Base-by-base conservation (phyloP, 495 filamentous ascomycete species). In the Endocarpon pusillum region DNA sequence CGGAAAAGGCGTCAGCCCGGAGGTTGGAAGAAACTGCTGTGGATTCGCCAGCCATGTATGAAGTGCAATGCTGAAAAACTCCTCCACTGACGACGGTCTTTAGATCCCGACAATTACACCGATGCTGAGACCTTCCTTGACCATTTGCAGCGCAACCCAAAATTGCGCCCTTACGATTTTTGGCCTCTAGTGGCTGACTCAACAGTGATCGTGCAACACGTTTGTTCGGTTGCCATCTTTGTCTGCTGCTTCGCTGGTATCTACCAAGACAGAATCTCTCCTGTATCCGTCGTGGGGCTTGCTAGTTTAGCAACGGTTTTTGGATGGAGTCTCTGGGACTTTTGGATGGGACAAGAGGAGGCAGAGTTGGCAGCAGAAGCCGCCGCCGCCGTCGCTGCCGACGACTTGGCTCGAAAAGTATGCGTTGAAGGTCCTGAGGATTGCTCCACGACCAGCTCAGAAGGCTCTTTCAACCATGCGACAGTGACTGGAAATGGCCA, bases 81-180 rank as follows among this genome's bases (percentile, higher is more conserved):
- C 14, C 26, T 39, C n/a, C 29, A 42, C 34, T 15, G 17, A 24
- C 29, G 16, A n/a, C n/a, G n/a, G n/a, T 24, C 21, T 16, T 23
- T 41, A 93, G 83, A 93, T 53, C 87, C 91, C 14, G 89, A 97
- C 57, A 97, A 97, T 51, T 96, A 94, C 55, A 96, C 91, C 32
- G 89, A 97, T 51, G 81, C 85, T 50, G 76, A 79, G 29, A 93
- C 85, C 16, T 97, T 97, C 45, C 78, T 97, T 37, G 86, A 91
- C 46, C 82, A 94, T 42, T 70, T 97, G 7, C 91, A 97, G 52
- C 77, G 87, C 16, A 97, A 97, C 52, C 89, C 87, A 9, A 75
- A 85, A 12, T 73, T 96, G 25, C 77, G 85, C 27, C 86, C 89
- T 0, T 97, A 97, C 49, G 84, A 96, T 49, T 97, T 97, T 59